These are phyloP conservation scores for Dioscorea alata DNA, from an alignment of 106 monocot species.

Conservation along the genomic window DNA sequence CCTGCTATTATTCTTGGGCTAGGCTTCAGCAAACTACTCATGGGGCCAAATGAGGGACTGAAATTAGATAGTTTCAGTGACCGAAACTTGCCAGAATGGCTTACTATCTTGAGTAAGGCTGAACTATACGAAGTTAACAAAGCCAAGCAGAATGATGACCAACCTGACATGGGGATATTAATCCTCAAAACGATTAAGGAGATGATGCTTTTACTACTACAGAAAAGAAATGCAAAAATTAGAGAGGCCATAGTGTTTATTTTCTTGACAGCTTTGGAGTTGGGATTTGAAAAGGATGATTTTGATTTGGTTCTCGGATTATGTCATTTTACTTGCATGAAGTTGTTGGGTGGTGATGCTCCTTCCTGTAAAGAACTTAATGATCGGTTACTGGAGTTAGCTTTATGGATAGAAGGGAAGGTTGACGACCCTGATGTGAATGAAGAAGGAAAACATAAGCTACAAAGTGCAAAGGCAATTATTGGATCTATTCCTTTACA, in stretches of 20 bases:
- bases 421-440: constrained; percentile 14
- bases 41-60: not conserved
- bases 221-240: constrained; percentile 55
- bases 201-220: constrained; percentile 40
- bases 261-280: constrained; percentile 24
- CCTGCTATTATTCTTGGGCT: constrained; percentile 69
- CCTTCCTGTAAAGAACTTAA: constrained; percentile 24
- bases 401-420: constrained; percentile 23
- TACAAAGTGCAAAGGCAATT: constrained; percentile 34
- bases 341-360: constrained; percentile 35
- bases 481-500: constrained; percentile 19
- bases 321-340: constrained; percentile 45
- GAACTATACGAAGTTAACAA: constrained; percentile 34
- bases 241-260: constrained; percentile 42
- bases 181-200: constrained; percentile 35
- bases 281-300: constrained; percentile 33
- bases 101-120: constrained; percentile 39
- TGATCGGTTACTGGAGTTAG: constrained; percentile 29
- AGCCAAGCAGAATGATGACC: constrained; percentile 5
- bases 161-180: not conserved
- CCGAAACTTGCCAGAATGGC: constrained; percentile 42
- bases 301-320: constrained; percentile 49
- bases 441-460: constrained; percentile 31
- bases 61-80: not conserved
- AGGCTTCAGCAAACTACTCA: constrained; percentile 42